Percentiles rank a stretch among this genome's conserved stretches.
Evolutionary conservation across 73 alveolate species (phyloP).

Genomic region (Effrenium voratum): DNA sequence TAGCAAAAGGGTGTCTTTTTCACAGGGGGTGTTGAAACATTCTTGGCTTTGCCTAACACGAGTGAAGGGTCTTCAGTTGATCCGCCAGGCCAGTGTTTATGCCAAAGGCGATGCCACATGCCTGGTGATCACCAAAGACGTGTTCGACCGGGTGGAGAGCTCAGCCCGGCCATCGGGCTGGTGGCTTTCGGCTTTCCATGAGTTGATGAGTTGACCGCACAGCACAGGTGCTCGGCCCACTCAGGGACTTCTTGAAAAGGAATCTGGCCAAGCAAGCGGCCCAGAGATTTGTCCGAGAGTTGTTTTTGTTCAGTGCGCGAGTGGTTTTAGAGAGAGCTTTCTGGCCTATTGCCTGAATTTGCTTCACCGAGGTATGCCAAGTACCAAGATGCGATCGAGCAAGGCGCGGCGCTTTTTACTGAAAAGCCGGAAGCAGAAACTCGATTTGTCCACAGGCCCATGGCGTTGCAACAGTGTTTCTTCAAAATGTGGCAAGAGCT

Average conservation of each 20-base stretch:
- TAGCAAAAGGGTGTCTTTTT: too few relatives aligned
- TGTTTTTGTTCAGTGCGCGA: neutral
- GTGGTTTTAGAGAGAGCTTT: neutral
- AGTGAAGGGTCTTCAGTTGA: too few relatives aligned
- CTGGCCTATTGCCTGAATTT: neutral
- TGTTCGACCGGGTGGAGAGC: constrained; percentile 75
- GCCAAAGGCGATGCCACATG: constrained; percentile 89
- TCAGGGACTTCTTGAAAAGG: constrained; percentile 73
- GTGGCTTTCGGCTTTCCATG: neutral
- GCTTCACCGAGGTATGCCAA: constrained; percentile 48
- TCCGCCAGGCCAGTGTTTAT: constrained; percentile 66
- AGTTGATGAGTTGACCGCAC: neutral
- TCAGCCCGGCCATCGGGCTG: too few relatives aligned
- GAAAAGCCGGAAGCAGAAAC: too few relatives aligned
- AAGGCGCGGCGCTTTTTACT: too few relatives aligned
- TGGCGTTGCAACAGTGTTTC: too few relatives aligned
- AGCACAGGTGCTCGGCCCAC: constrained; percentile 69
- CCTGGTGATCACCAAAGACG: constrained; percentile 88
- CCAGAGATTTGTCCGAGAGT: neutral
- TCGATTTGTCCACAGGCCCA: too few relatives aligned
- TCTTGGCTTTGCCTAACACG: too few relatives aligned
- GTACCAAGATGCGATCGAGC: constrained; percentile 92
- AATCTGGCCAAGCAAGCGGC: constrained; percentile 27
- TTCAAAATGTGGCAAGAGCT: too few relatives aligned
- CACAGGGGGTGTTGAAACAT: too few relatives aligned